Evolutionary conservation across 495 filamentous ascomycete species (phyloP), one percentile per base, ranked within the genome.

Genomic region (Penicilliopsis zonata): DNA sequence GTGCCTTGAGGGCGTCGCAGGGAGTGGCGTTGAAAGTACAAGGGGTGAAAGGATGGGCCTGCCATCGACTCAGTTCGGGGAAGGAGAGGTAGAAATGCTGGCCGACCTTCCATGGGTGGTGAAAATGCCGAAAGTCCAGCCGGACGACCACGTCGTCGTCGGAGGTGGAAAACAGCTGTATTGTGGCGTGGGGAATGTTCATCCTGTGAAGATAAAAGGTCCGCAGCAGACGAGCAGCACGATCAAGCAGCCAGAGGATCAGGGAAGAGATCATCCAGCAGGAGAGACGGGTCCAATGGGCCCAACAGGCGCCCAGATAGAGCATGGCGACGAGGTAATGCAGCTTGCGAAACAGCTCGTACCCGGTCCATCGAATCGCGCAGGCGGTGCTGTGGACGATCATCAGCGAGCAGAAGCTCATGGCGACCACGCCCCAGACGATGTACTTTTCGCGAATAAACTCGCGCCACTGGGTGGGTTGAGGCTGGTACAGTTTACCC

Each of bases 51-150:
- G 78, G 77, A 42, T 82, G 78, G 0, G 69, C 68, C 52, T 82
- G 73, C 69, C 74, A 80, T 33, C 79, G 53, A 33, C 63, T 75
- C 2, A 67, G 50, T 14, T 65, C 58, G 0, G 71, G 52, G 36
- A 82, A 81, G 41, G 63, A 69, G 17, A 81, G 51, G 37, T 71
- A 79, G 47, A 74, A 82, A 37, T 81, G 78, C 46, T 82, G 69
- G 6, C 76, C 76, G 15, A 74, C 47, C 13, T 53, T 52, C 74
- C 76, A 80, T 0, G 67, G 37, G 10, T 58, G 55, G 34, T 77
- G 73, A 8, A 50, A 55, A 24, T 77, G 67, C 0, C 57, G 45
- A 37, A 78, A 69, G 18, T 74, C 65, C 12, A 81, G 55, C 1
- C 74, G 49, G 1, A 77, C 53, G 2, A 78, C 57, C 27, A 72